phyloP scores from a whole-genome alignment of 176 grass and related monocot genomes.

The Eleusine coracana region DNA sequence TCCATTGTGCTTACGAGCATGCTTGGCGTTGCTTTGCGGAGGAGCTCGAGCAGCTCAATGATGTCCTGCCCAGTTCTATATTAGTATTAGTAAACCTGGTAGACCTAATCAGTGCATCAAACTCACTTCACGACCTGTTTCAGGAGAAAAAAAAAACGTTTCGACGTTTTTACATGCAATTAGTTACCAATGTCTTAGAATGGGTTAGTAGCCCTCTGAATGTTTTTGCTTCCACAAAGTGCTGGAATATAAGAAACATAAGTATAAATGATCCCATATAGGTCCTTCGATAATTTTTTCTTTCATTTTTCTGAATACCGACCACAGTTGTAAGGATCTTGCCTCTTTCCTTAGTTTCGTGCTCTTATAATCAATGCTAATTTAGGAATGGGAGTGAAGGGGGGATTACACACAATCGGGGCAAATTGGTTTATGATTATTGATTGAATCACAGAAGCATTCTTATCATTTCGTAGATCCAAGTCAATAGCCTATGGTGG shows the following conservation, averaged over 20 bases:
- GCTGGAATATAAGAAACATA: not conserved
- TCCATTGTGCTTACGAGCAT: not conserved
- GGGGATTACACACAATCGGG: too few relatives aligned
- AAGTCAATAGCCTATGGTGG: too few relatives aligned
- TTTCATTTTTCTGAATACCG: too few relatives aligned
- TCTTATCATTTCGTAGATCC: too few relatives aligned
- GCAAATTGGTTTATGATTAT: too few relatives aligned
- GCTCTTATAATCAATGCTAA: too few relatives aligned
- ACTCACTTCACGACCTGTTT: not conserved
- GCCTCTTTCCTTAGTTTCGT: too few relatives aligned
- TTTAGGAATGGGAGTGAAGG: not conserved
- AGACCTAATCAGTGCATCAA: not conserved
- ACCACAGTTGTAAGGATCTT: not conserved
- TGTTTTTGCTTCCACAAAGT: not conserved
- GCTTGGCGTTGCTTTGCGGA: not conserved
- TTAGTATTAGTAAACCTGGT: not conserved
- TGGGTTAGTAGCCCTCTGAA: not conserved
- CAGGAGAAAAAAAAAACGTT: not conserved
- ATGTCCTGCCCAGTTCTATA: not conserved
- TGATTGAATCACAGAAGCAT: too few relatives aligned
- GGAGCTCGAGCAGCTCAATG: not conserved
- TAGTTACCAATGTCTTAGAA: not conserved
- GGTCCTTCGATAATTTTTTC: too few relatives aligned
- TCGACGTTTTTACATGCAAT: not conserved
- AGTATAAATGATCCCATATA: too few relatives aligned